These are phyloP conservation scores for Vitis riparia DNA, from an alignment of 164 flowering plant species.

Conservation along the genomic window DNA sequence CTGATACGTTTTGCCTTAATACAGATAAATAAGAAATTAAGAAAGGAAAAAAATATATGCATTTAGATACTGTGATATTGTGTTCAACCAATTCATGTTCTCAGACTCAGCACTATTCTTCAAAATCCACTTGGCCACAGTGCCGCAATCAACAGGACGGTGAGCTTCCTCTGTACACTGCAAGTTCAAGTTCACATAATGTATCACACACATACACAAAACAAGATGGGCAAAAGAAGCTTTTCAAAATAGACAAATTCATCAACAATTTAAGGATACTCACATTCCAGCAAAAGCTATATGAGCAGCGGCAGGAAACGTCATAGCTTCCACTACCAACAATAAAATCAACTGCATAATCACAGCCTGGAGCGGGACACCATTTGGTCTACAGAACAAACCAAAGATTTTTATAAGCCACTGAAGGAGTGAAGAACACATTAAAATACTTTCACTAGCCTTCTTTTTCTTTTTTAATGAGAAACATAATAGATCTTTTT, in stretches of 20 bases:
- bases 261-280: constrained; percentile 2
- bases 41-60: too few relatives aligned
- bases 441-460: not conserved
- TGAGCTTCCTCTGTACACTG: constrained; percentile 67
- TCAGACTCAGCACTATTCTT: constrained; percentile 59
- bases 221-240: too few relatives aligned
- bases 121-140: constrained; percentile 52
- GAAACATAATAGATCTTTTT: too few relatives aligned
- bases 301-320: constrained; percentile 47
- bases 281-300: constrained; percentile 59
- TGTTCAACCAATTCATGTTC: constrained; percentile 52
- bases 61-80: constrained; percentile 3
- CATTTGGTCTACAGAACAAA: constrained; percentile 40
- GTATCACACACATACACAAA: not conserved
- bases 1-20: too few relatives aligned
- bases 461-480: too few relatives aligned
- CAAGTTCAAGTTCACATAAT: constrained; percentile 6
- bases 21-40: too few relatives aligned
- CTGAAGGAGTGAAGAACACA: not conserved
- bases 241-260: not conserved
- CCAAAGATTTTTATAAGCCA: not conserved
- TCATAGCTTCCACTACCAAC: constrained; percentile 43
- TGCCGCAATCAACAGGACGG: constrained; percentile 59
- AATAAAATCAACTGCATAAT: constrained; percentile 45
- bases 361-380: constrained; percentile 69